Base-by-base conservation (phyloP, 768 basidiomycete genomes). In the Agrocybe praecox region DNA sequence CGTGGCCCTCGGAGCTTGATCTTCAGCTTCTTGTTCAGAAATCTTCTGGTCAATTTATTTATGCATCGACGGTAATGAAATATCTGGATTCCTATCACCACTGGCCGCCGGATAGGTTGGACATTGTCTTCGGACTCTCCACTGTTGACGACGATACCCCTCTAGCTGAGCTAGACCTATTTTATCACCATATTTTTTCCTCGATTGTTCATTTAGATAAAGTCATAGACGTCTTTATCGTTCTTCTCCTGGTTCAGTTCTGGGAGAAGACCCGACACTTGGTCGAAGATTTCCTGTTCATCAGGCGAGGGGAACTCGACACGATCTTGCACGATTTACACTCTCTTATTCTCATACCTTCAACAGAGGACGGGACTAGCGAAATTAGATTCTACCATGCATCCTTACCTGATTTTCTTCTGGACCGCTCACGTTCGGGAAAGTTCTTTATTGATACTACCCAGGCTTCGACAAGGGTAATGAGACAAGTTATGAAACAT, bases 131-230 rank as follows among this genome's bases (percentile, higher is more conserved):
- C 12, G 57, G 55, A 12, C 48, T 64, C 21, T 46, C 58, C n/a
- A 50, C 43, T 2, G 34, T 40, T n/a, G 46, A 42, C n/a, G 18
- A 52, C 19, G 49, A 55, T 18, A 45, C 42, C 4, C 59, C 62
- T 21, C 44, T 53, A 15, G 60, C 59, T 6, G 56, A 62, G 19
- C 54, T 67, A 18, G 62, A 67, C 49, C 46, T 22, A 2, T 45
- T 67, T 2, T 67, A 67, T 52, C 34, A 24, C 8, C 61, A 62
- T 40, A 62, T 65, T 22, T 52, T 65, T 2, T 52, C 56, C 17
- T 54, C 57, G 4, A 51, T 60, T 18, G 43, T 23, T 1, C 43
- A 60, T 21, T 23, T 64, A 15, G 52, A 55, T 15, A 57, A 52
- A 45, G 57, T 57, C 1, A 43, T 55, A 21, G 49, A 59, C 9